Percentiles rank a stretch among this genome's conserved stretches.
These are phyloP conservation scores for Coriolopsis trogii DNA, from an alignment of 1,284 basidiomycete genomes.

Conservation along the genomic window DNA sequence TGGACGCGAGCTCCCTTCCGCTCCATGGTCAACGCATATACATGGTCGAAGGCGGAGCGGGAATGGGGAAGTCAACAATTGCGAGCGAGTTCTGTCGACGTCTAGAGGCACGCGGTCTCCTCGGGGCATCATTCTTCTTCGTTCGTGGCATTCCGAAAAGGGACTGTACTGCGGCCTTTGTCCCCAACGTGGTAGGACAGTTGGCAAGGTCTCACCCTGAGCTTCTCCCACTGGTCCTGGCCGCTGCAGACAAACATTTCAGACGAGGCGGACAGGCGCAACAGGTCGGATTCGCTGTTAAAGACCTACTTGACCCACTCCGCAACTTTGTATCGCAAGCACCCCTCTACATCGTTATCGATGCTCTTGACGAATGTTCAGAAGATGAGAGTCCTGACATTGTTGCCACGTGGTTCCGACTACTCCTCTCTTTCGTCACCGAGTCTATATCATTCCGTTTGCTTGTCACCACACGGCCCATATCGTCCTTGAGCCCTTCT, in stretches of 20 bases:
- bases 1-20: not conserved
- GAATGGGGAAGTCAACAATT: slow-evolving; percentile 22
- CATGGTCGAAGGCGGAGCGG: slow-evolving; percentile 12
- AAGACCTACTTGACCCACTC: not conserved
- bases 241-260: not conserved
- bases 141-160: not conserved
- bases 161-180: not conserved
- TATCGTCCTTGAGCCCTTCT: not conserved
- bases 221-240: not conserved
- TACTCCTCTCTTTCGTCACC: not conserved
- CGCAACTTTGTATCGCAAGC: not conserved
- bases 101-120: not conserved
- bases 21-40: not conserved
- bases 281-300: not conserved
- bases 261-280: not conserved
- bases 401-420: not conserved
- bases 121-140: slow-evolving; percentile 21
- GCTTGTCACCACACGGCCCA: slow-evolving; percentile 19
- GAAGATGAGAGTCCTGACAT: not conserved
- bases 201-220: not conserved
- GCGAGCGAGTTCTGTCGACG: slow-evolving; percentile 11
- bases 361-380: slow-evolving; percentile 13
- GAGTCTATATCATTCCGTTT: slow-evolving; percentile 6
- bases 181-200: slow-evolving; percentile 14
- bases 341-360: slow-evolving; percentile 7